Evolutionary conservation across 148 eudicot species (phyloP), one percentile per base, ranked within the genome.

Genomic region (Chenopodium formosanum): DNA sequence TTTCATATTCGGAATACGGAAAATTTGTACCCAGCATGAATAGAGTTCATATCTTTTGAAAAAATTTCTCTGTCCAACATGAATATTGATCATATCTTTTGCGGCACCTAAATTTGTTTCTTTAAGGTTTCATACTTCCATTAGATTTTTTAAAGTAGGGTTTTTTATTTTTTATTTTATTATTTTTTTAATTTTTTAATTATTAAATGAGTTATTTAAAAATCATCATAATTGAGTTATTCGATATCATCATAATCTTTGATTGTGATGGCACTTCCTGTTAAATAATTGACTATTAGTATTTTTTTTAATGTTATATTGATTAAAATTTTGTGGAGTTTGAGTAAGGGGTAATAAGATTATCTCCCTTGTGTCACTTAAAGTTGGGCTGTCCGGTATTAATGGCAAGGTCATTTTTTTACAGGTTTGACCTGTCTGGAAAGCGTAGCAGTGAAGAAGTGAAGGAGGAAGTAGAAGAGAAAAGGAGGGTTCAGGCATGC

Each of bases 361-460:
- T 67, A 29, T 67, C 34, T 56, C 17, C 22, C 31, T 10, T 25
- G 34, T 67, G 32, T 67, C 17, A 25, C 37, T 67, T 27, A 67
- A 22, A 67, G 4, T 27, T 14, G 17, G 37, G 37, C 1, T 25
- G 29, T 67, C 0, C 70, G 3, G 40, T 25, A 25, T 75, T 67
- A 63, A 68, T 78, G 40, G 52, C 56, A 44, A 0, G 19, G 48
- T 32, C 63, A 67, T 76, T 76, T 60, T 76, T 52, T 9, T 80
- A 27, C 83, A 94, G 98, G 98, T 96, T 96, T 89, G 95, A 96
- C 83, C 80, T 96, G 74, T 94, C 99, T 16, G 97, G 94, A 37
- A 94, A 85, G 85, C 86, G 88, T 87, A 89, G 76, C 80, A 92
- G 80, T 89, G 97, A 92, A 81, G 90, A 86, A 25, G 79, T 72